Evolutionary conservation across 192 early-diverging fungal genomes (phyloP).

Genomic region (Coemansia sp.): DNA sequence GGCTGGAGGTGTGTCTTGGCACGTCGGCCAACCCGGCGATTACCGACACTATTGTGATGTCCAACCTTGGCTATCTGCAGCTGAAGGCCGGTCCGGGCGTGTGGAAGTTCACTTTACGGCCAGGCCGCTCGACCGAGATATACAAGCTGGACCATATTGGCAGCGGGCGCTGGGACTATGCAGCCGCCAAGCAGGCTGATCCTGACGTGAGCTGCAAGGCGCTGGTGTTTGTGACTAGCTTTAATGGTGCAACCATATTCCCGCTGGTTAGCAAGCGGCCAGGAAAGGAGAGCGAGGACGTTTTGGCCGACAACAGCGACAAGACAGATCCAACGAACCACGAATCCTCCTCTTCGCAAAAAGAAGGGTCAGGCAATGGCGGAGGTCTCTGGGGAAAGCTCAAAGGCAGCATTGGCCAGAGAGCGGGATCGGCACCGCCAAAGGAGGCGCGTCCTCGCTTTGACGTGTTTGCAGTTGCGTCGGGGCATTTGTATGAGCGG

Average conservation of each 20-base stretch:
- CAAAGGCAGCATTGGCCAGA: constrained; percentile 26
- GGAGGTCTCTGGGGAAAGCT: constrained; percentile 44
- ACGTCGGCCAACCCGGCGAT: constrained; percentile 61
- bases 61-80: constrained; percentile 97
- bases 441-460: constrained; percentile 58
- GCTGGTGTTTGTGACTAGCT: constrained; percentile 70
- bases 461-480: constrained; percentile 98
- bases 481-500: constrained; percentile 96
- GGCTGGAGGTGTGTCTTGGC: constrained; percentile 86
- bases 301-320: constrained; percentile 55
- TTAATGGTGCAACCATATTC: constrained; percentile 81
- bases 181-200: constrained; percentile 16
- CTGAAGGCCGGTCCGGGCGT: constrained; percentile 90
- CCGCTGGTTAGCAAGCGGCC: constrained; percentile 76
- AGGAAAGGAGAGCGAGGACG: constrained; percentile 77
- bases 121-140: constrained; percentile 78
- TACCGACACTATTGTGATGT: constrained; percentile 96
- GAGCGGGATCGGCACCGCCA: constrained; percentile 1
- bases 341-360: background rate
- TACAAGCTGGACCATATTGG: constrained; percentile 64
- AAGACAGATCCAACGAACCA: constrained; percentile 16
- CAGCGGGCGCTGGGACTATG: constrained; percentile 39
- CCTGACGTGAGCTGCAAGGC: constrained; percentile 27
- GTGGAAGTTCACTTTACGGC: constrained; percentile 78
- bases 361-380: background rate